Base-by-base conservation (phyloP, 331 rosid species). In the Prunus yedoensis region DNA sequence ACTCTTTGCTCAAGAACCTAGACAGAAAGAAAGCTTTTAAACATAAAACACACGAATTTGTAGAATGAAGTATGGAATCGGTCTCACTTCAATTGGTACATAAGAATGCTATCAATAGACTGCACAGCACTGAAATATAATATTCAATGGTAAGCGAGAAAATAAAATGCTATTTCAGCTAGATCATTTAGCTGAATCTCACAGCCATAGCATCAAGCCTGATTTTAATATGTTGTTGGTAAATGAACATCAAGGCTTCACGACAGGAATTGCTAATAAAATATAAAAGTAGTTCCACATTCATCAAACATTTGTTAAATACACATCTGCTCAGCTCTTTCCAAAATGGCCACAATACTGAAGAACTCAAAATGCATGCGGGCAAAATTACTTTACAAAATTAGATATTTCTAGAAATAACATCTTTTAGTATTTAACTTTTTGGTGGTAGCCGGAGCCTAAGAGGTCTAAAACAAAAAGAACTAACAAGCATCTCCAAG, bases 1-100 rank as follows among this genome's bases (percentile, higher is more conserved):
- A 94, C 97, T 66, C 97, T 89, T 76, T 90, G 97, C 2, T 94
- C 88, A 82, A 91, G 88, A 81, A 89, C 93, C 96, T 90, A 78
- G 12, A 43, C 50, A 72, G 43, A 50, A 47, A 61, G 50, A 62
- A 14, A 58, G 11, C 50, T 21, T 18, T 15, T 64, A 14, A 70
- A 63, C 28, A 13, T 51, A 23, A 53, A 21, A 10, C 13, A 23
- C 15, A 15, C 54, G 66, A 16, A 10, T 52, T n/a, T 20, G 16
- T 38, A 13, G 10, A 32, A 6, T 30, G 14, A 56, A 56, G 12
- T 56, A 56, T 10, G 5, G 15, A 68, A 68, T 57, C 12, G 25
- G 27, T 23, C 18, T 8, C 17, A 73, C 46, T 45, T 5, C 57
- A 5, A 66, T 43, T 66, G 71, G 28, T n/a, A 43, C 18, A 43